Evolutionary conservation across 192 early-diverging fungal species (phyloP).

Genomic region (Mortierella alpina): DNA sequence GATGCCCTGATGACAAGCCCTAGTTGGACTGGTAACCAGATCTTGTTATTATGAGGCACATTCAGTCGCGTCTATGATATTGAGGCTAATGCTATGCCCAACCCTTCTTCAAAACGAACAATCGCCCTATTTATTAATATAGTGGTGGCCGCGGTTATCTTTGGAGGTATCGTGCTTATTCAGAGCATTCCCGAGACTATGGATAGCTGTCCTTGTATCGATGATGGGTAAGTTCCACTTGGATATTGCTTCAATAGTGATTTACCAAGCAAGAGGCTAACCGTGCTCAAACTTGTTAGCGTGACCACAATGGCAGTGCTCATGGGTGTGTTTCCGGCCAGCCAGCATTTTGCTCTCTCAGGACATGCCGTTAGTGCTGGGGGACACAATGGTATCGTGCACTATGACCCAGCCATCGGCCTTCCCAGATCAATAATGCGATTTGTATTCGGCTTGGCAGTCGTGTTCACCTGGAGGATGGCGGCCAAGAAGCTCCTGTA

Average conservation of each 20-base stretch:
- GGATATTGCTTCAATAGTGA: neutral
- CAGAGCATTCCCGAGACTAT: slow-evolving; percentile 69
- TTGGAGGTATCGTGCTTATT: slow-evolving; percentile 42
- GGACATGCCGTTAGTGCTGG: slow-evolving; percentile 22
- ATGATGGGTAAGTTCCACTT: slow-evolving; percentile 60
- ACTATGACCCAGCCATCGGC: slow-evolving; percentile 33
- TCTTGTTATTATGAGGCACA: neutral
- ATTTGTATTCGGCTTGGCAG: slow-evolving; percentile 59
- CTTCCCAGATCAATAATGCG: slow-evolving; percentile 28
- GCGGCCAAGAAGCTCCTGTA: slow-evolving; percentile 61
- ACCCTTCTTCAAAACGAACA: neutral
- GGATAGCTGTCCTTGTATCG: slow-evolving; percentile 79
- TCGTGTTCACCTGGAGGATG: slow-evolving; percentile 64
- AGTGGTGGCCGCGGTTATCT: slow-evolving; percentile 19
- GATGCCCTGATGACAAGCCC: slow-evolving; percentile 38
- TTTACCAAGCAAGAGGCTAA: neutral
- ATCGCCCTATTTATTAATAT: neutral
- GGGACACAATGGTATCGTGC: slow-evolving; percentile 38
- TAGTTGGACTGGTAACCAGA: slow-evolving; percentile 44
- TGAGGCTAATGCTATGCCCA: neutral
- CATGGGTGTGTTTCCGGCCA: slow-evolving; percentile 51
- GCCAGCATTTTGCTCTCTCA: slow-evolving; percentile 43
- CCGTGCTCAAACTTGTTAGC: neutral
- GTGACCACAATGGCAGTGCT: slow-evolving; percentile 49
- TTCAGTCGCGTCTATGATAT: neutral